Base-by-base conservation (phyloP, 2,329 filamentous ascomycete genomes). In the Incumbomyces delicatus region DNA sequence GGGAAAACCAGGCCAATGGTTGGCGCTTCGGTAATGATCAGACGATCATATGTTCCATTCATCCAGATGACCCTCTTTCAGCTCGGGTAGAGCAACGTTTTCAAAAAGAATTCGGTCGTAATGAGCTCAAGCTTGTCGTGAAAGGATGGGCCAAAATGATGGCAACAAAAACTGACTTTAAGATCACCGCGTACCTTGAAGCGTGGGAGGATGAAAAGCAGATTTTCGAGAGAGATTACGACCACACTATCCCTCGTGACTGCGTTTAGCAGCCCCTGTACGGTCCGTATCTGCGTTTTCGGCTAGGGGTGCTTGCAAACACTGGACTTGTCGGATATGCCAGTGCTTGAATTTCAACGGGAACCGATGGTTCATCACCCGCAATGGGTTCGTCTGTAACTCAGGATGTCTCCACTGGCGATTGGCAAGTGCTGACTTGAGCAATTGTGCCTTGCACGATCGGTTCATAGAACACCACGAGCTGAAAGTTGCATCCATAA, bases 1-100 rank as follows among this genome's bases (percentile, higher is more conserved):
- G 44, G 16, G 47, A 46, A 36, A 41, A 36, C 14, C 14, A 38
- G 16, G 22, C 18, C 18, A 42, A 27, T 37, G 47, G 47, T 39
- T 49, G 47, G 47, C 41, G 43, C 12, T 49, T 31, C 22, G 47
- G 47, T 14, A 46, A 40, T 27, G 42, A 46, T 14, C 43, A 46
- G 36, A 49, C 37, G 16, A 46, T 46, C 37, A 43, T 49, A 13
- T 35, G 38, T 16, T 34, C 43, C 12, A 35, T 49, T 10, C 43
- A 46, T 29, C 43, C 47, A 11, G 33, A 49, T 35, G 47, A 49
- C 38, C 47, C 47, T 2, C 20, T 49, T 18, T 46, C 47, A n/a
- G 47, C 43, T 14, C 18, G 32, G 30, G 47, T 39, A 6, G 47
- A 49, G 33, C 35, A 46, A 34, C 29, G 29, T 4, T 49, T 49